Evolutionary conservation across 2,329 filamentous ascomycete species (phyloP).

Genomic region (Cordyceps javanica): DNA sequence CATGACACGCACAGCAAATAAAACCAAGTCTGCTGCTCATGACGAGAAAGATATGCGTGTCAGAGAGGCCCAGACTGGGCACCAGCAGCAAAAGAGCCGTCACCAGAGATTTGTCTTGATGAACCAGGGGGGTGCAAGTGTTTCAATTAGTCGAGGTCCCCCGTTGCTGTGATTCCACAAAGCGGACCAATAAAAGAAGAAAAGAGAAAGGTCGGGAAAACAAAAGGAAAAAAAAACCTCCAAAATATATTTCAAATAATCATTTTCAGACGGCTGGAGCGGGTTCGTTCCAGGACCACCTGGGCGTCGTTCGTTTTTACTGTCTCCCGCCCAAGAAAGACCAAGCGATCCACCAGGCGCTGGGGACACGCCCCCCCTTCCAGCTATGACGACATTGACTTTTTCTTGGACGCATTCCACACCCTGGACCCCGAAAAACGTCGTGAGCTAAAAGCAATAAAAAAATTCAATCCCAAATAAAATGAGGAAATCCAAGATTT

Average conservation of each 20-base stretch:
- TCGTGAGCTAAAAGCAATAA: not conserved
- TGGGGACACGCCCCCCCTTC: too few relatives aligned
- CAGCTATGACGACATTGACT: conserved; percentile 10
- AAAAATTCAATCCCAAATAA: not conserved
- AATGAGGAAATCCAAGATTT: conserved; percentile 3
- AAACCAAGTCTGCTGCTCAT: not conserved
- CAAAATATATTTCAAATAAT: not conserved
- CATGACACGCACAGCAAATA: not conserved
- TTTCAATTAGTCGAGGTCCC: not conserved
- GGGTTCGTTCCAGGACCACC: too few relatives aligned
- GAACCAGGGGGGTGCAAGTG: too few relatives aligned
- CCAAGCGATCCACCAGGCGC: not conserved
- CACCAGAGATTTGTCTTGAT: too few relatives aligned
- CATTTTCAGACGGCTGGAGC: not conserved
- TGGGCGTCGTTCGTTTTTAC: too few relatives aligned
- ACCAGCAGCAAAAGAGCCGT: too few relatives aligned
- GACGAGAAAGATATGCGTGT: not conserved
- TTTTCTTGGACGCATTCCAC: not conserved
- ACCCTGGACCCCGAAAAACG: not conserved
- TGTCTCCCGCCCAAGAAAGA: not conserved
- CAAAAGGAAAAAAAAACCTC: not conserved
- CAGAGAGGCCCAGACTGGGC: not conserved
- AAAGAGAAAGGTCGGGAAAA: not conserved
- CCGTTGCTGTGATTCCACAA: not conserved
- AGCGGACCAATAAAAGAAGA: not conserved